These are phyloP conservation scores for Brasenia schreberi DNA, from an alignment of 164 flowering plant genomes.

Conservation along the genomic window DNA sequence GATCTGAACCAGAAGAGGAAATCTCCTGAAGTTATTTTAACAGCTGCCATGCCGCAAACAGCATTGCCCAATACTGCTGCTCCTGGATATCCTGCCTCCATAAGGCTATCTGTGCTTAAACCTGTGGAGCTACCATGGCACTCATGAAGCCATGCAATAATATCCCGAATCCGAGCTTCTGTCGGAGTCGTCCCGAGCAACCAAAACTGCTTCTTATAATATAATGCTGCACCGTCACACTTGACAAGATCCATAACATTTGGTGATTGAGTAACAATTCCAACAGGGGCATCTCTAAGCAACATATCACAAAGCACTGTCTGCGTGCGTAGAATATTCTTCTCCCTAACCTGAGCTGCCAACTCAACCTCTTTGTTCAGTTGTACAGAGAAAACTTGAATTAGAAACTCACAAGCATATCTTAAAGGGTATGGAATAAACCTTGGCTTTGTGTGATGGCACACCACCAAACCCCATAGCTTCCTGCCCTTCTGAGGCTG, in stretches of 20 bases:
- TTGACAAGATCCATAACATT: slow-evolving; percentile 69
- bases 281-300: slow-evolving; percentile 55
- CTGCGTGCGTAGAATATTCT: slow-evolving; percentile 51
- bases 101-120: slow-evolving; percentile 65
- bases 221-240: slow-evolving; percentile 78
- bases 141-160: slow-evolving; percentile 45
- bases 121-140: slow-evolving; percentile 41
- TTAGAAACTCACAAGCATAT: slow-evolving; percentile 71
- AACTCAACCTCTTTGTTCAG: slow-evolving; percentile 60
- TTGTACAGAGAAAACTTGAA: slow-evolving; percentile 60
- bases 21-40: slow-evolving; percentile 40
- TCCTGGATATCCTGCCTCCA: slow-evolving; percentile 61
- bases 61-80: slow-evolving; percentile 46
- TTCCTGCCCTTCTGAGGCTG: slow-evolving; percentile 29
- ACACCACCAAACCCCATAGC: slow-evolving; percentile 75
- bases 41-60: slow-evolving; percentile 78
- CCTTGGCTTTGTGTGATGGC: slow-evolving; percentile 64
- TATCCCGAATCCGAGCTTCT: slow-evolving; percentile 45
- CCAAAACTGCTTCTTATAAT: slow-evolving; percentile 36
- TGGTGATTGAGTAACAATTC: slow-evolving; percentile 58
- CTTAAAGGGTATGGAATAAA: slow-evolving; percentile 60
- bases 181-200: slow-evolving; percentile 61
- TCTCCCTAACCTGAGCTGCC: slow-evolving; percentile 54
- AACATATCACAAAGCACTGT: slow-evolving; percentile 77
- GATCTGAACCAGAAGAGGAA: slow-evolving; percentile 79